phyloP scores from a whole-genome alignment of 2,329 filamentous ascomycete species.

The Triangularia setosa region DNA sequence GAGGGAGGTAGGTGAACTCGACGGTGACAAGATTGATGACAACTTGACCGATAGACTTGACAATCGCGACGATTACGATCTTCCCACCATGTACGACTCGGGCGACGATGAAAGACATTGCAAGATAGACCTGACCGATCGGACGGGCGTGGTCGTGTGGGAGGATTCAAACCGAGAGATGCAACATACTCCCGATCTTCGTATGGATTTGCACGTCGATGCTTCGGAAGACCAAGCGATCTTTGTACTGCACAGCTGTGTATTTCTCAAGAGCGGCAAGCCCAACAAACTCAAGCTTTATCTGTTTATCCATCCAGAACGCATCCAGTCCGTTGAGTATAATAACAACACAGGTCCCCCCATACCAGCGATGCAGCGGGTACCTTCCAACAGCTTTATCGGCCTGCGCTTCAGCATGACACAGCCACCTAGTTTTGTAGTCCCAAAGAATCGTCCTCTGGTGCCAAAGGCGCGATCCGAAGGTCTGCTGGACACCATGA shows the following conservation, averaged over 20 bases:
- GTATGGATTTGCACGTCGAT: slow-evolving; percentile 6
- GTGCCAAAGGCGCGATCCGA: slow-evolving; percentile 10
- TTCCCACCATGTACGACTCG: background rate
- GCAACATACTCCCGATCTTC: background rate
- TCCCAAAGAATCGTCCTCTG: slow-evolving; percentile 4
- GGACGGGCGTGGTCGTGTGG: background rate
- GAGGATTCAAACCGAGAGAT: background rate
- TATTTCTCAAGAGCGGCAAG: slow-evolving; percentile 3
- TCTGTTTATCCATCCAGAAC: slow-evolving; percentile 2
- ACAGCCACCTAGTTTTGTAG: background rate
- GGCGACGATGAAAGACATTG: slow-evolving; percentile 8
- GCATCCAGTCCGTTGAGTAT: background rate
- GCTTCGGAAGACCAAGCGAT: background rate
- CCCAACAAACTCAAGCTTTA: background rate
- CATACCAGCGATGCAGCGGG: background rate
- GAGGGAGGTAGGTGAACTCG: slow-evolving; percentile 8
- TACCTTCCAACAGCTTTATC: background rate
- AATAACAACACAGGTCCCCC: background rate
- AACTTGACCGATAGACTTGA: slow-evolving; percentile 3
- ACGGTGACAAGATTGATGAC: background rate
- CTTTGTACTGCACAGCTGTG: background rate
- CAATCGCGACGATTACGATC: background rate
- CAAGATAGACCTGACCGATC: background rate
- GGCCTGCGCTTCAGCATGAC: slow-evolving; percentile 3
- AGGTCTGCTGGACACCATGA: slow-evolving; percentile 2